Conservation (phyloP, 75 land plant species). For the Gnetum montanum region DNA sequence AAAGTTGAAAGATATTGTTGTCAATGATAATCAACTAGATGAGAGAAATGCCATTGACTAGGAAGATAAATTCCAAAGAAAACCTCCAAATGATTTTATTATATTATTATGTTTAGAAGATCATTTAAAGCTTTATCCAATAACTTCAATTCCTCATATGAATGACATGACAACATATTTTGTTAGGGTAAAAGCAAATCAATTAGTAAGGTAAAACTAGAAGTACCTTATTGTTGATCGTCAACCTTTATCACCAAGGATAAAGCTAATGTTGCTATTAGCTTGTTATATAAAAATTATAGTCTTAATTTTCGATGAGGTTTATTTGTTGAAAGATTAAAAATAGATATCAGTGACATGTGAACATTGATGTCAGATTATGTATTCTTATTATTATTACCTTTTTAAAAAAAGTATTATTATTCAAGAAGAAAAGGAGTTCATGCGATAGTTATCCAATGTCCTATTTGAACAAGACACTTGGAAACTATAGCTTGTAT, state of each 20-base stretch:
- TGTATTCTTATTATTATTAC: no score
- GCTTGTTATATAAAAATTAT: conserved; percentile 55
- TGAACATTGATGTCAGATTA: background rate
- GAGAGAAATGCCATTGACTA: no score
- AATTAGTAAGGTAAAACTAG: conserved; percentile 43
- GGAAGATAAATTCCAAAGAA: no score
- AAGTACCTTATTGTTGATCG: conserved; percentile 60
- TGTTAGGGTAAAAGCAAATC: conserved; percentile 24
- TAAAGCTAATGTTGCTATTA: conserved; percentile 26
- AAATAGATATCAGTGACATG: background rate
- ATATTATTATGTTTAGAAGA: conserved; percentile 45
- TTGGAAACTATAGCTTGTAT: no score
- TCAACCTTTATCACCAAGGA: conserved; percentile 35
- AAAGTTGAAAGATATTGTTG: no score
- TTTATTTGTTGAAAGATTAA: background rate
- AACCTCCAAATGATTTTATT: conserved; percentile 3
- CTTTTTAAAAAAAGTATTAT: no score
- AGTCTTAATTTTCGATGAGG: conserved; percentile 53
- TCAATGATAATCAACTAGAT: no score
- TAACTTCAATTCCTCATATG: conserved; percentile 34
- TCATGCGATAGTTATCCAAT: no score
- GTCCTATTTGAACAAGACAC: no score
- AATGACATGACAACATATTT: no score
- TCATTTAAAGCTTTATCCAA: conserved; percentile 25
- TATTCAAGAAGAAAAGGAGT: no score